Percentiles rank a stretch among this genome's conserved stretches.
These are phyloP conservation scores for Iberis amara DNA, from an alignment of 441 rosid species.

Conservation along the genomic window DNA sequence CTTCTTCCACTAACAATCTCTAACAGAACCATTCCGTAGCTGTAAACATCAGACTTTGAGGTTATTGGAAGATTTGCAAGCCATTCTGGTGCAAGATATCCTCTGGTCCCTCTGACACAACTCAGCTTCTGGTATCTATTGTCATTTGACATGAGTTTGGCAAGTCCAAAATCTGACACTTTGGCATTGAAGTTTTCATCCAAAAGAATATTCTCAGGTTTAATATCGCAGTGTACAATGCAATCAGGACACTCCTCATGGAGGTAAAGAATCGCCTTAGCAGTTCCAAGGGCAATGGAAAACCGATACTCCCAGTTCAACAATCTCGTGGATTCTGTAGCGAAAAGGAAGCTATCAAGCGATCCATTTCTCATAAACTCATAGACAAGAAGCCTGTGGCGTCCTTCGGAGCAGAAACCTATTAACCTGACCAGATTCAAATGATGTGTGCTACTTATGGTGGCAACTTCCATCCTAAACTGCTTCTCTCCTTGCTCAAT, in stretches of 20 bases:
- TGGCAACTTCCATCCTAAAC: slow-evolving; percentile 73
- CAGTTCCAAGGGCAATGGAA: slow-evolving; percentile 54
- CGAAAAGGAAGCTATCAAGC: slow-evolving; percentile 54
- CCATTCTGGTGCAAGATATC: slow-evolving; percentile 33
- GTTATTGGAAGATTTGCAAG: slow-evolving; percentile 58
- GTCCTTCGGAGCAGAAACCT: slow-evolving; percentile 69
- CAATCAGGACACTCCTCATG: too few species aligned
- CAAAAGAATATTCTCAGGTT: too few species aligned
- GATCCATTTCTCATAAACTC: slow-evolving; percentile 70
- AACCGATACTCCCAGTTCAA: slow-evolving; percentile 45
- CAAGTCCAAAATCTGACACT: too few species aligned
- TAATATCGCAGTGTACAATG: too few species aligned
- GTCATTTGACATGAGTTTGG: slow-evolving; percentile 42
- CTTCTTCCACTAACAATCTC: too few species aligned
- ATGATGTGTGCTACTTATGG: slow-evolving; percentile 76
- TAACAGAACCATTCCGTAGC: too few species aligned
- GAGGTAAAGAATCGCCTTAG: slow-evolving; percentile 37
- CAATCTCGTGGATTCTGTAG: slow-evolving; percentile 31
- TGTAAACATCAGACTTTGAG: slow-evolving; percentile 45
- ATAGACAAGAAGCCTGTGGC: slow-evolving; percentile 20
- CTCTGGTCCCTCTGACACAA: slow-evolving; percentile 13
- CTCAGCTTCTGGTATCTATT: slow-evolving; percentile 40
- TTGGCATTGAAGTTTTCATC: too few species aligned
- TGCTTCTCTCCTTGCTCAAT: slow-evolving; percentile 76
- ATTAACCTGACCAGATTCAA: slow-evolving; percentile 63